Percentiles rank a stretch among this genome's conserved stretches.
phyloP scores from a whole-genome alignment of 805 yeast species.

The Priceomyces fermenticarens region DNA sequence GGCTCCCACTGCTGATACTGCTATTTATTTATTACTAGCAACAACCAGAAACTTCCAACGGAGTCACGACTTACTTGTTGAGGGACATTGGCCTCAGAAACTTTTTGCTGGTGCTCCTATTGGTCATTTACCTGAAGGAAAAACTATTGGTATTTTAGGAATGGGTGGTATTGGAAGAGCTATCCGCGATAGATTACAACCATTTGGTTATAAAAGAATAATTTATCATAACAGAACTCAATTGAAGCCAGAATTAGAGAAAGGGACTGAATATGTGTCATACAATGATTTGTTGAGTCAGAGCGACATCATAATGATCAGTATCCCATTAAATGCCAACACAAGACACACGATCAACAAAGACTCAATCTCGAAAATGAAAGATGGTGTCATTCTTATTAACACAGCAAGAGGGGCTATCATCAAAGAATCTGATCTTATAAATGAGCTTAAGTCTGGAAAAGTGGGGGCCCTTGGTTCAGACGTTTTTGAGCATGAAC shows the following conservation, averaged over 20 bases:
- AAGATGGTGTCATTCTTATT: slow-evolving; percentile 68
- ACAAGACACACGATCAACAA: slow-evolving; percentile 70
- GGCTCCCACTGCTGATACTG: slow-evolving; percentile 70
- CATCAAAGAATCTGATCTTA: slow-evolving; percentile 61
- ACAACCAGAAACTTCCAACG: slow-evolving; percentile 65
- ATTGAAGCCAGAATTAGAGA: slow-evolving; percentile 60
- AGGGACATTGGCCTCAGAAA: slow-evolving; percentile 59
- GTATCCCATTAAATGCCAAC: slow-evolving; percentile 69
- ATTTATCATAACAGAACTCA: slow-evolving; percentile 69
- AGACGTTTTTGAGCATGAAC: slow-evolving; percentile 77
- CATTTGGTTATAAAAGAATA: slow-evolving; percentile 73
- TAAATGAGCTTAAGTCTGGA: slow-evolving; percentile 56
- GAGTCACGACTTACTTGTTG: slow-evolving; percentile 49
- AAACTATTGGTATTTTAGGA: slow-evolving; percentile 76
- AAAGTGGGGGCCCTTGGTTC: slow-evolving; percentile 66
- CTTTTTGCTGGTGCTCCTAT: slow-evolving; percentile 51
- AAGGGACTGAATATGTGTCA: slow-evolving; percentile 65
- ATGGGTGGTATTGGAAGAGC: slow-evolving; percentile 91
- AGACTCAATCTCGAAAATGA: slow-evolving; percentile 63
- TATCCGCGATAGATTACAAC: slow-evolving; percentile 64
- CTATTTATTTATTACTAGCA: slow-evolving; percentile 58
- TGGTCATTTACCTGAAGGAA: slow-evolving; percentile 76
- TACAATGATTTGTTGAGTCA: slow-evolving; percentile 63
- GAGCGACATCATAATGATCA: slow-evolving; percentile 71
- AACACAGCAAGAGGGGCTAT: slow-evolving; percentile 90